A percentile compares a stretch with the other conserved stretches of the same genome.
phyloP scores from a whole-genome alignment of 2,329 filamentous ascomycete genomes.

The Dothistroma pini region DNA sequence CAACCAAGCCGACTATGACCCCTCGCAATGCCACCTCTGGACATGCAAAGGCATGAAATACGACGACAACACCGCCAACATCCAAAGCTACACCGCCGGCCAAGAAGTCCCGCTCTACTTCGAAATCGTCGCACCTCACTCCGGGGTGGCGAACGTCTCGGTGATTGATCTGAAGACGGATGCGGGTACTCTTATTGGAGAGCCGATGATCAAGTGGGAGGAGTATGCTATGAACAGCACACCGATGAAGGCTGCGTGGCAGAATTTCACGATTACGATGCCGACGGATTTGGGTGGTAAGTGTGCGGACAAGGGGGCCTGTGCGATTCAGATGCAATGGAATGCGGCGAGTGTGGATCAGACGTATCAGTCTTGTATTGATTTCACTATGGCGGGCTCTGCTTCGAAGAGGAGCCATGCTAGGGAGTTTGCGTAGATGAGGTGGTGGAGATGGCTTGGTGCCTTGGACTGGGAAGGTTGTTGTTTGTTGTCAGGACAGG shows the following conservation, averaged over 20 bases:
- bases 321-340: slow-evolving; percentile 62
- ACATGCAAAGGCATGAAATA: slow-evolving; percentile 53
- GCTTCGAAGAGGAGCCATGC: slow-evolving; percentile 15
- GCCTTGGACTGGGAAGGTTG: background rate
- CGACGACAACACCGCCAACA: slow-evolving; percentile 52
- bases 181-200: slow-evolving; percentile 51
- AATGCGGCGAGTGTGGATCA: slow-evolving; percentile 53
- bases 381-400: slow-evolving; percentile 48
- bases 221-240: slow-evolving; percentile 51
- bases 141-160: slow-evolving; percentile 56
- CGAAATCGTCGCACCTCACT: slow-evolving; percentile 52
- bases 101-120: slow-evolving; percentile 46
- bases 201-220: slow-evolving; percentile 53
- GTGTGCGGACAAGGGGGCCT: slow-evolving; percentile 49
- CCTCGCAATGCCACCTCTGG: slow-evolving; percentile 27
- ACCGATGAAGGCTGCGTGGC: slow-evolving; percentile 45
- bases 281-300: slow-evolving; percentile 46
- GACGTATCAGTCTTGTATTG: slow-evolving; percentile 62
- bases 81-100: slow-evolving; percentile 52
- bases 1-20: slow-evolving; percentile 26
- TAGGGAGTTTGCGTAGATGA: slow-evolving; percentile 4
- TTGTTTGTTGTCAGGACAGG: background rate
- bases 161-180: slow-evolving; percentile 49
- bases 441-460: background rate
- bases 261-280: slow-evolving; percentile 53